Conservation (phyloP, 75 land plant genomes). For the Pinus taeda region DNA sequence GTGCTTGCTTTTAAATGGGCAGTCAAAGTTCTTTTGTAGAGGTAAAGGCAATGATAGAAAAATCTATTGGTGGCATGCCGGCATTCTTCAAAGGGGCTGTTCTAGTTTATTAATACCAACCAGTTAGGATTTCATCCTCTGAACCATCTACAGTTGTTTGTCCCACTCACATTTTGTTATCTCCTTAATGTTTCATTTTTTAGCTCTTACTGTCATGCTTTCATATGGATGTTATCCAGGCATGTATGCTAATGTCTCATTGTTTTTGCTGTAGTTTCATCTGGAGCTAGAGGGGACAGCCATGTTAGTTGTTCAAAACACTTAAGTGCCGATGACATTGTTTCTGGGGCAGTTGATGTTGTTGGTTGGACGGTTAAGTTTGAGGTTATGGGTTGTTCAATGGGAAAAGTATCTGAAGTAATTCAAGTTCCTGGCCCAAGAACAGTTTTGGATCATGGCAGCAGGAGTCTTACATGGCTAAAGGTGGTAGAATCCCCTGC, state of each 20-base stretch:
- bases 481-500: conserved; percentile 4
- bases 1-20: too few species aligned
- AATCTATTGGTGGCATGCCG: too few species aligned
- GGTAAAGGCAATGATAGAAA: too few species aligned
- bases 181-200: too few species aligned
- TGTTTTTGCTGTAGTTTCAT: not conserved
- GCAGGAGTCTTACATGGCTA: conserved; percentile 1
- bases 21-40: too few species aligned
- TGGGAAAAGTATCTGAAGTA: conserved; percentile 2
- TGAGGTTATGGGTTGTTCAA: conserved; percentile 6
- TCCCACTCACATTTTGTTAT: too few species aligned
- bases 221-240: not conserved
- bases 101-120: too few species aligned
- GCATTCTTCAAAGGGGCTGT: too few species aligned
- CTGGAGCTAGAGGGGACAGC: not conserved
- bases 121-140: too few species aligned
- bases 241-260: not conserved
- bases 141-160: too few species aligned
- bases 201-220: too few species aligned
- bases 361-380: conserved; percentile 5
- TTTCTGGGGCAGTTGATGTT: conserved; percentile 5
- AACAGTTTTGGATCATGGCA: not conserved
- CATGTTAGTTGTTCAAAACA: not conserved
- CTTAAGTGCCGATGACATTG: conserved; percentile 2
- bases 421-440: conserved; percentile 1